Base-by-base conservation (phyloP, 352 stramenopile species). In the Pythium phragmitis region DNA sequence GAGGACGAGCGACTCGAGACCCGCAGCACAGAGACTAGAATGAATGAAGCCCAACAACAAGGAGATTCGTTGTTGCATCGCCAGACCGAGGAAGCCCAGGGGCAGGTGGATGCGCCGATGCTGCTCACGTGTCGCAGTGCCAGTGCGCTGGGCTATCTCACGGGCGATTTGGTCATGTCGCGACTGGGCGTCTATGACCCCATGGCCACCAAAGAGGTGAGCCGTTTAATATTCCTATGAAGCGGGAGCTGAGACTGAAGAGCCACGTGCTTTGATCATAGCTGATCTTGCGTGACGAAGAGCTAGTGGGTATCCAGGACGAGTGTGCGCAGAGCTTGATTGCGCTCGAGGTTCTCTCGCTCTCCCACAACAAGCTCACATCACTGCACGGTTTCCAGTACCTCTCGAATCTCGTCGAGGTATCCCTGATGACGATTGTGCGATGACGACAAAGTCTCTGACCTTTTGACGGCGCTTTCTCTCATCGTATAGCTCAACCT, bases 221-320 rank as follows among this genome's bases (percentile, higher is more conserved):
- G 34, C 33, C 9, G 7, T n/a, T 46, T n/a, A 6, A 21, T n/a
- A 17, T 17, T 19, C 2, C 5, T 46, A 12, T 46, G 13, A 12
- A 19, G 13, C 6, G 13, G 13, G 12, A 14, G 39, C 41, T 53
- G 7, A 47, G 21, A 36, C 9, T 3, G n/a, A n/a, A 6, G 6
- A 46, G 11, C 12, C 37, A 21, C 49, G 43, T 34, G 17, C 21
- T 36, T 9, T 19, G n/a, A 30, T 16, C 19, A n/a, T 21, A 94
- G 85, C 69, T 94, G 37, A 91, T 94, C 34, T 47, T 94, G 50
- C 83, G 85, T 1, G 80, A 91, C 58, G 82, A 91, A 70, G 67
- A 66, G 3, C 48, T 94, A 21, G 52, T 68, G 5, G 64, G 63
- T 6, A 36, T 92, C 28, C 73, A 91, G 47, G 69, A 79, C 23